Evolutionary conservation across 2,329 filamentous ascomycete species (phyloP).

Genomic region (Epichloe glyceriae): DNA sequence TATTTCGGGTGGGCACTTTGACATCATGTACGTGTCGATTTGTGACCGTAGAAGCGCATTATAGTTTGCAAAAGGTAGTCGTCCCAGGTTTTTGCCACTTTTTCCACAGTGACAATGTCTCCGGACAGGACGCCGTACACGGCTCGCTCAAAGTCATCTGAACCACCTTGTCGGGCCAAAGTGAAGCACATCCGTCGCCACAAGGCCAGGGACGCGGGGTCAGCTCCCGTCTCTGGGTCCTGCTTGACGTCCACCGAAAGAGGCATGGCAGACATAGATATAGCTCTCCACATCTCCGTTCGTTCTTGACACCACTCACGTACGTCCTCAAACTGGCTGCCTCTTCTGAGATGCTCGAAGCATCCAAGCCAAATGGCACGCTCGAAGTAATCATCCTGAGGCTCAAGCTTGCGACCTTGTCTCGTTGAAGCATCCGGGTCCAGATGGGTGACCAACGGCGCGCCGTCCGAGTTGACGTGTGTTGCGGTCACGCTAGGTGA

Average conservation of each 20-base stretch:
- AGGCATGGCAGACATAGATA: conserved; percentile 65
- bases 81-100: conserved; percentile 68
- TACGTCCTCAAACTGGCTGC: conserved; percentile 61
- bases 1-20: conserved; percentile 38
- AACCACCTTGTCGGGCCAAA: conserved; percentile 53
- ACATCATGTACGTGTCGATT: conserved; percentile 59
- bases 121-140: conserved; percentile 87
- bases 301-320: conserved; percentile 76
- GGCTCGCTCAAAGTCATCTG: conserved; percentile 70
- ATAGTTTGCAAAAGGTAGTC: conserved; percentile 75
- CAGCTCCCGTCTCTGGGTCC: conserved; percentile 14
- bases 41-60: conserved; percentile 72
- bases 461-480: conserved; percentile 45
- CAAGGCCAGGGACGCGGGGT: conserved; percentile 38
- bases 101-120: conserved; percentile 64
- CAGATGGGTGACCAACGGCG: conserved; percentile 67
- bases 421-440: conserved; percentile 83
- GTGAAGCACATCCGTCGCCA: conserved; percentile 71
- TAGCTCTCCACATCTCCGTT: conserved; percentile 79
- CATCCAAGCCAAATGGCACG: conserved; percentile 85
- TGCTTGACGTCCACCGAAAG: conserved; percentile 37
- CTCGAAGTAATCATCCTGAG: conserved; percentile 79
- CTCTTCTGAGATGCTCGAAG: conserved; percentile 81
- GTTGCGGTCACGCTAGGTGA: conserved; percentile 42
- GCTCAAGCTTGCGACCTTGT: conserved; percentile 63